Evolutionary conservation across 2,329 filamentous ascomycete genomes (phyloP), one percentile per base, ranked within the genome.

Genomic region (Epichloe glyceriae): DNA sequence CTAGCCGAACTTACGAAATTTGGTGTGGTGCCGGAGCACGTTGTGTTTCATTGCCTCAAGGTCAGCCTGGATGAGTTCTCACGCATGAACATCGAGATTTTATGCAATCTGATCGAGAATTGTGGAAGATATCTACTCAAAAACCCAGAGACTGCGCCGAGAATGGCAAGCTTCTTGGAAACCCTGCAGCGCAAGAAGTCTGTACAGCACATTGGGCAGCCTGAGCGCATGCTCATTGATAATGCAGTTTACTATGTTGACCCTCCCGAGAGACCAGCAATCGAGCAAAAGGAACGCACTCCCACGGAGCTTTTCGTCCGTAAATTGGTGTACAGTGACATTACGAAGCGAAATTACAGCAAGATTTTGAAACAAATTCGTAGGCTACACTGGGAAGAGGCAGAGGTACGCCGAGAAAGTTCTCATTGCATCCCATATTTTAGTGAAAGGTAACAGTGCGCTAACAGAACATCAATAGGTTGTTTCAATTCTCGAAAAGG

Each of bases 181-280:
- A 98, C 90, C 0, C 73, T 98, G 14, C 88, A 95, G 63, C 85
- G 93, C 52, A 98, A 98, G 73, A 98, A 98, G 70, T 82, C 86
- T 7, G 90, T 93, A 7, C 89, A 96, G 63, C 90, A 97, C 63
- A 83, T 98, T 52, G 91, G 90, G 14, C 88, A 95, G 60, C 88
- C 95, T 59, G 93, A 98, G 68, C 85, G 90, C 39, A 97, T 98
- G 90, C 80, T 97, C 33, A 93, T 98, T 52, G 93, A 98, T 66
- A 98, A 98, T 63, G 93, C 93, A 3, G 82, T 96, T 52, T 98
- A 98, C 68, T 97, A 96, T 59, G 93, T 98, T 51, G 93, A 97
- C 61, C 93, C 93, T 14, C 94, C 93, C 0, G 85, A 95, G 64
- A 82, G 93, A 54, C 86, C 90, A 34, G 90, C 93, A 0, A 96